Evolutionary conservation across 2,329 filamentous ascomycete genomes (phyloP), one percentile per base, ranked within the genome.

Genomic region (Aphanocladium album): DNA sequence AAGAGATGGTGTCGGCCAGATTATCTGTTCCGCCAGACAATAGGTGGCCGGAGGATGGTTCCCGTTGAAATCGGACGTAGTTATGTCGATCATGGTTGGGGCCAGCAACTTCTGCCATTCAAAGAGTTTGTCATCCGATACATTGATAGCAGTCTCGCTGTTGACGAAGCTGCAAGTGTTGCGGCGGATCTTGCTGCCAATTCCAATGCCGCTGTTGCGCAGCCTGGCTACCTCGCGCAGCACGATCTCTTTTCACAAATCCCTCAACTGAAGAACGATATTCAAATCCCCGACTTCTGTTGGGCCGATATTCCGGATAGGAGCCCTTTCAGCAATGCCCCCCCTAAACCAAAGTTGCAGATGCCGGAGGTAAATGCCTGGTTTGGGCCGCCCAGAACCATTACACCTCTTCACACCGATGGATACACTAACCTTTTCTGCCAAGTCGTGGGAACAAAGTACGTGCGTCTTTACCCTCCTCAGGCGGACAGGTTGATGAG

Each of bases 321-420:
- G 62, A 78, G 78, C 16, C 69, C 70, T 3, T 27, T 49, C 14
- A 71, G 74, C 52, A 59, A 70, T 43, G 65, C 77, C 65, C 74
- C 2, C 73, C 75, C 41, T 73, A 43, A 19, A n/a, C 25, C 56
- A 21, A 52, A 45, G 47, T 46, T 83, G 14, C 79, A 79, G 7
- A 80, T 84, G 23, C 91, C 91, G 0, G 78, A 89, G 47, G 80
- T 96, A 19, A 96, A 98, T 73, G 92, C 91, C 8, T 99, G 95
- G 95, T 89, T 98, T 64, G 95, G 95, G 0, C 95, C 95, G 0
- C 79, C 86, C 0, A 87, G 86, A 54, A 98, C 95, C 0, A 93
- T 96, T 64, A 96, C 92, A 1, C 95, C 95, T 1, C 79, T 98
- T 1, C 95, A 99, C 73, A 96, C 91, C 1, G 95, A 98, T 69